A percentile compares a stretch with the other conserved stretches of the same genome.
phyloP scores from a whole-genome alignment of 306 rosid species.

The Delonix regia region DNA sequence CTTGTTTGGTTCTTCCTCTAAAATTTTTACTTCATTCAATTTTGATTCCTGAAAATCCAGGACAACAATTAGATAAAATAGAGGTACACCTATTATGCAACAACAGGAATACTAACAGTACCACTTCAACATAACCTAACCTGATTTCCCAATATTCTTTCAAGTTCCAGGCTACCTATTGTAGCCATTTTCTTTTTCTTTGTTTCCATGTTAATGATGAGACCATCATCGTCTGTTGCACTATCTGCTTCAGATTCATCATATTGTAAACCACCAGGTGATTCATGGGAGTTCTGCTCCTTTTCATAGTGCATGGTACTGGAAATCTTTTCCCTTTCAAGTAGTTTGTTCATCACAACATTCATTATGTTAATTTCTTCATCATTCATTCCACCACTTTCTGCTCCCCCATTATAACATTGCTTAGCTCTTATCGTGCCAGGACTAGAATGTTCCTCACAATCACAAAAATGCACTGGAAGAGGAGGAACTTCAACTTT shows the following conservation, averaged over 20 bases:
- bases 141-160: slow-evolving; percentile 51
- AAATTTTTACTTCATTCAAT: slow-evolving; percentile 32
- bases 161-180: slow-evolving; percentile 39
- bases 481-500: slow-evolving; percentile 67
- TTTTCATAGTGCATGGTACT: slow-evolving; percentile 23
- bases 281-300: slow-evolving; percentile 30
- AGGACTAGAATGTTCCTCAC: slow-evolving; percentile 78
- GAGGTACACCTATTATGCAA: slow-evolving; percentile 6
- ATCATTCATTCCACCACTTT: slow-evolving; percentile 57
- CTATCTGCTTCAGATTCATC: slow-evolving; percentile 53
- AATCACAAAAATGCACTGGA: slow-evolving; percentile 88
- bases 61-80: slow-evolving; percentile 28
- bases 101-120: background rate
- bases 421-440: slow-evolving; percentile 34
- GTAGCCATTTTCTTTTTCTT: slow-evolving; percentile 39
- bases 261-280: slow-evolving; percentile 33
- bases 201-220: slow-evolving; percentile 63
- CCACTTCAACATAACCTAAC: slow-evolving; percentile 34
- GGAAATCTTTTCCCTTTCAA: slow-evolving; percentile 53
- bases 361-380: slow-evolving; percentile 78
- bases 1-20: slow-evolving; percentile 40
- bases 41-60: slow-evolving; percentile 51
- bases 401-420: slow-evolving; percentile 31
- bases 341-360: slow-evolving; percentile 68
- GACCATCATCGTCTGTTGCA: slow-evolving; percentile 64